Evolutionary conservation across 1,284 basidiomycete genomes (phyloP), one percentile per base, ranked within the genome.

Genomic region (Cryptococcus wingfieldii): DNA sequence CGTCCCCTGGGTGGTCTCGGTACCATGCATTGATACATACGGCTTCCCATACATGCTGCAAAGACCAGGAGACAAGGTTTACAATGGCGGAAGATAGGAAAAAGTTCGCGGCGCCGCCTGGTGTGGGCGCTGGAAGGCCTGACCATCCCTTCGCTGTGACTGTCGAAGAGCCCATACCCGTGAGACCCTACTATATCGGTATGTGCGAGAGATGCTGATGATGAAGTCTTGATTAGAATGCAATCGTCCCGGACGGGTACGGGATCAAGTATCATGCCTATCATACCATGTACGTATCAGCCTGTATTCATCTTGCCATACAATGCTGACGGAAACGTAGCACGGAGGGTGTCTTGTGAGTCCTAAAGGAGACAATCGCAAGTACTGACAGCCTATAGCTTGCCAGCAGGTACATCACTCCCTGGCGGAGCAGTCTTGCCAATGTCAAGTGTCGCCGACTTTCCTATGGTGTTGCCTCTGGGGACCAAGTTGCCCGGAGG

Each of bases 211-310:
- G 7, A 8, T 10, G 31, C 31, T 34, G 31, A 34, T 34, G 31
- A 10, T 6, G 10, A 34, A 10, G 7, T 34, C 10, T 34, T 31
- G 41, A n/a, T 12, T 41, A 72, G 68, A 72, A 72, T 49, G 66
- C 70, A 3, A 70, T 72, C 46, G 66, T 72, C 7, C 70, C 70
- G 23, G 70, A 72, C 52, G 68, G 70, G 9, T 72, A 72, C 53
- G 70, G 70, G 8, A 70, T 72, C 55, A 72, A 72, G 49, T 72
- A 72, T 58, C 70, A 72, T 48, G 70, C 70, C 3, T 72, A 72
- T 57, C 70, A 72, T 49, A 72, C 70, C 3, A 72, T 72, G 67
- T 67, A 42, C 60, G 9, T 12, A 25, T 23, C 16, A 38, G 38
- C 7, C 12, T 18, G 19, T 8, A 6, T 25, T 39, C n/a, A 41